Conservation (phyloP, 2,329 filamentous ascomycete species). For the Tolypocladium capitatum region DNA sequence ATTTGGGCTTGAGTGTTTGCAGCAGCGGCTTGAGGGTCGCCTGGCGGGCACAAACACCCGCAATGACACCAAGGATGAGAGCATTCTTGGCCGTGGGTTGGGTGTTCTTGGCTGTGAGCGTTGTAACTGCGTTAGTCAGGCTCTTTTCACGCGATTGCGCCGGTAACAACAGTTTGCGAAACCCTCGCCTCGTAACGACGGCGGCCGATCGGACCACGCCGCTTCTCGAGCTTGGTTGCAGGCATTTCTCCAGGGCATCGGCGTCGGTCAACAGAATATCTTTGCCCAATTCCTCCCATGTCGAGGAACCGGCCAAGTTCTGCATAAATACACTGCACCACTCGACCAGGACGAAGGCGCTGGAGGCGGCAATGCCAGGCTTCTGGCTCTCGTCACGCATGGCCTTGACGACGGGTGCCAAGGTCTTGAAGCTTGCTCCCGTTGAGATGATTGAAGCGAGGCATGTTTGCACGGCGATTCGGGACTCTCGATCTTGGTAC, state of each 20-base stretch:
- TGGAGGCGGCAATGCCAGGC: constrained; percentile 60
- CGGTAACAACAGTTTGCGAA: constrained; percentile 59
- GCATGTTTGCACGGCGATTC: constrained; percentile 71
- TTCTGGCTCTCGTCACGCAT: constrained; percentile 65
- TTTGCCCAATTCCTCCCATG: constrained; percentile 51
- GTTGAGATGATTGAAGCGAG: constrained; percentile 53
- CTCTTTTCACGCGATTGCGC: constrained; percentile 42
- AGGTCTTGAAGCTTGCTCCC: constrained; percentile 36
- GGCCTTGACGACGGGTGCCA: constrained; percentile 52
- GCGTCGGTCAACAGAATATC: constrained; percentile 59
- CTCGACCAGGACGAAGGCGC: constrained; percentile 78
- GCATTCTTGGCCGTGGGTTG: constrained; percentile 57
- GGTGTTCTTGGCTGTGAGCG: constrained; percentile 54
- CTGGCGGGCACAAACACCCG: constrained; percentile 71
- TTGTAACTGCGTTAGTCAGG: constrained; percentile 48
- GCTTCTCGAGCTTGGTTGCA: constrained; percentile 49
- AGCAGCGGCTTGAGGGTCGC: constrained; percentile 48
- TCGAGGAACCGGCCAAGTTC: constrained; percentile 45
- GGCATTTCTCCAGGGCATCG: constrained; percentile 63
- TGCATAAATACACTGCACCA: constrained; percentile 78
- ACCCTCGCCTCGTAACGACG: constrained; percentile 62
- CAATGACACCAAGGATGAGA: constrained; percentile 69
- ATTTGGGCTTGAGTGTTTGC: constrained; percentile 51
- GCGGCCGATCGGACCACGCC: constrained; percentile 61
- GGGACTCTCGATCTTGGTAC: constrained; percentile 75